phyloP scores from a whole-genome alignment of 1,284 basidiomycete genomes.

The Ganoderma sp. region DNA sequence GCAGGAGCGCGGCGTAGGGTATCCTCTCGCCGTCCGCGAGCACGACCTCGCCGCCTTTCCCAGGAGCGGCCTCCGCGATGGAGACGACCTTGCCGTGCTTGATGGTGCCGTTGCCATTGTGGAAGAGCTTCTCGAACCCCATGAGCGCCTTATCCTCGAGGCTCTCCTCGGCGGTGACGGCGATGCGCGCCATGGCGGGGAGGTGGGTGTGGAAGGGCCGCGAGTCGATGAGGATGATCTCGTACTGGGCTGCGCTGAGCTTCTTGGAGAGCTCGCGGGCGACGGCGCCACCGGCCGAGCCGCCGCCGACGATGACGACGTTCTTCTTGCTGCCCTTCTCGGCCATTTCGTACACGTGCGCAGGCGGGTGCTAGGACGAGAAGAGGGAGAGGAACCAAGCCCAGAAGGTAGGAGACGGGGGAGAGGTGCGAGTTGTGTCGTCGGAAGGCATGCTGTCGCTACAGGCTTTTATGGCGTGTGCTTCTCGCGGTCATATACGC shows the following conservation, averaged over 20 bases:
- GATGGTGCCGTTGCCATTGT: slow-evolving; percentile 51
- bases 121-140: slow-evolving; percentile 54
- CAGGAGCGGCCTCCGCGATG: slow-evolving; percentile 48
- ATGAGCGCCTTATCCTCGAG: slow-evolving; percentile 45
- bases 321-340: slow-evolving; percentile 37
- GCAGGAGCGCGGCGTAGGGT: slow-evolving; percentile 57
- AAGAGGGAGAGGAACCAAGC: slow-evolving; percentile 15
- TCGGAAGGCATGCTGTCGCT: slow-evolving; percentile 11
- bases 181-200: slow-evolving; percentile 43
- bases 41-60: slow-evolving; percentile 50
- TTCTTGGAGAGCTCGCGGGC: slow-evolving; percentile 43
- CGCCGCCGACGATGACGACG: slow-evolving; percentile 49
- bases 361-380: background rate
- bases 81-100: slow-evolving; percentile 50
- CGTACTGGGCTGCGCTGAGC: slow-evolving; percentile 41
- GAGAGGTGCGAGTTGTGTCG: slow-evolving; percentile 9
- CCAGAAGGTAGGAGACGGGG: slow-evolving; percentile 8
- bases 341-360: slow-evolving; percentile 30
- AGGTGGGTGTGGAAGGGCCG: slow-evolving; percentile 44
- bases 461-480: slow-evolving; percentile 5
- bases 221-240: slow-evolving; percentile 44
- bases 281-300: slow-evolving; percentile 39
- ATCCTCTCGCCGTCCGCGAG: slow-evolving; percentile 56
- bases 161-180: slow-evolving; percentile 40
- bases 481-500: background rate